Conservation (phyloP, 768 basidiomycete genomes). For the Suillus weaverae region DNA sequence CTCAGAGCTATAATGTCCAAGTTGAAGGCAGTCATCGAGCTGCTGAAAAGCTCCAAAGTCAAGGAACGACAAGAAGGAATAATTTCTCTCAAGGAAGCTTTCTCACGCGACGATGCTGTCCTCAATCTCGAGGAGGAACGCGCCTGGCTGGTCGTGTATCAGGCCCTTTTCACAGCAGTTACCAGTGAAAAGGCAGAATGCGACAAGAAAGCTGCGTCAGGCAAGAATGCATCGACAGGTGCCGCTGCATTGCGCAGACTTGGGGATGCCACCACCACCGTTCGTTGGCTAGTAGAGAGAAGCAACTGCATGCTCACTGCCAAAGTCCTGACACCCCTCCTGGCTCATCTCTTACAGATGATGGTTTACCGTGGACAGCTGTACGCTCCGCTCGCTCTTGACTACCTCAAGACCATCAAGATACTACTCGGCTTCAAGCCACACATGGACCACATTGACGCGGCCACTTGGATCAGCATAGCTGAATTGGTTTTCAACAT, state of each 20-base stretch:
- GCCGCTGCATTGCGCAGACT: constrained; percentile 60
- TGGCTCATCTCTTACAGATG: constrained; percentile 63
- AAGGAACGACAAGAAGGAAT: constrained; percentile 72
- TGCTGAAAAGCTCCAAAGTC: constrained; percentile 60
- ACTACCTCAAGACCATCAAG: constrained; percentile 80
- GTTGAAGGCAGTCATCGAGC: constrained; percentile 48
- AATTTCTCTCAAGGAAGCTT: constrained; percentile 47
- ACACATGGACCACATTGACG: constrained; percentile 76
- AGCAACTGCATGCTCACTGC: constrained; percentile 56
- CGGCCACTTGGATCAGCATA: constrained; percentile 63
- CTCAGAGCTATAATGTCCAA: constrained; percentile 34
- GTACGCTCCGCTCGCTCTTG: constrained; percentile 63
- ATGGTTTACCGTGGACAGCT: constrained; percentile 56
- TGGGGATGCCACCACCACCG: constrained; percentile 58
- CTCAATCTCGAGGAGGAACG: constrained; percentile 36
- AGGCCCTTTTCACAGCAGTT: constrained; percentile 70
- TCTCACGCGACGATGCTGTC: constrained; percentile 49
- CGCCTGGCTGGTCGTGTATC: constrained; percentile 68
- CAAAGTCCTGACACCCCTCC: constrained; percentile 53
- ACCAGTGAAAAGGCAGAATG: constrained; percentile 55
- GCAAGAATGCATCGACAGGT: constrained; percentile 40
- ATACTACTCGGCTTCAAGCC: constrained; percentile 63
- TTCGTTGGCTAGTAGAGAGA: constrained; percentile 75
- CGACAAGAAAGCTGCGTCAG: constrained; percentile 41
- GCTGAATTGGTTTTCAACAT: constrained; percentile 77